These are phyloP conservation scores for Fimicolochytrium jonesii DNA, from an alignment of 192 early-diverging fungal genomes.

Conservation along the genomic window DNA sequence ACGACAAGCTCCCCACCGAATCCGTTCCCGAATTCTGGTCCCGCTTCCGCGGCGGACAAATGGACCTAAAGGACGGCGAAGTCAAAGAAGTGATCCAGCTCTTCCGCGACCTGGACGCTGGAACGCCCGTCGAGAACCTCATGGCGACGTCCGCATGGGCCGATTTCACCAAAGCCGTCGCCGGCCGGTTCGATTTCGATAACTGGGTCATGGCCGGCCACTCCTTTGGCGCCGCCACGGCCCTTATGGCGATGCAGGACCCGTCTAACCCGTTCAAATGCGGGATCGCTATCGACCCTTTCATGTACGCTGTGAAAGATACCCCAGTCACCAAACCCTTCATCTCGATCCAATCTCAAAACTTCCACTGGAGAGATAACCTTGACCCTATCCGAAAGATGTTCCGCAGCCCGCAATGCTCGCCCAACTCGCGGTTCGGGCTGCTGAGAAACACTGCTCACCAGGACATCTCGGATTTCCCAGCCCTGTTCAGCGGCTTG, in stretches of 20 bases:
- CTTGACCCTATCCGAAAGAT: slow-evolving; percentile 4
- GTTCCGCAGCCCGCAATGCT: not conserved
- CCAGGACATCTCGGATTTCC: slow-evolving; percentile 25
- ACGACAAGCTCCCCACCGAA: slow-evolving; percentile 7
- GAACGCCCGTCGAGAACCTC: slow-evolving; percentile 4
- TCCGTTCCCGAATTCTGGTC: slow-evolving; percentile 9
- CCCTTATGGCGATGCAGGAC: slow-evolving; percentile 8
- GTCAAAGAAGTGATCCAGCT: slow-evolving; percentile 25
- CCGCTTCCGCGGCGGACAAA: slow-evolving; percentile 17
- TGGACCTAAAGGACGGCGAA: slow-evolving; percentile 15
- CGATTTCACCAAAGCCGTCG: not conserved
- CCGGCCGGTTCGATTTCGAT: slow-evolving; percentile 25
- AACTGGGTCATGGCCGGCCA: slow-evolving; percentile 27
- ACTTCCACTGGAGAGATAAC: slow-evolving; percentile 25
- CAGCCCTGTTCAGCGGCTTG: slow-evolving; percentile 7
- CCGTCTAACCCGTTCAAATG: slow-evolving; percentile 14
- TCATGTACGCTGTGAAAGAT: slow-evolving; percentile 34
- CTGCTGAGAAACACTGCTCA: slow-evolving; percentile 24
- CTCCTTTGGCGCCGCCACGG: slow-evolving; percentile 28
- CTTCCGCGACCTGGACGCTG: slow-evolving; percentile 13
- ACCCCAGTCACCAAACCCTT: slow-evolving; percentile 3
- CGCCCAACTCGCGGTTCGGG: slow-evolving; percentile 2
- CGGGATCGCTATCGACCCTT: slow-evolving; percentile 32
- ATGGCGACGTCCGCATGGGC: not conserved
- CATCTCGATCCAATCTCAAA: slow-evolving; percentile 15